These are phyloP conservation scores for Penicillium macrosclerotiorum DNA, from an alignment of 495 filamentous ascomycete genomes.

Conservation along the genomic window DNA sequence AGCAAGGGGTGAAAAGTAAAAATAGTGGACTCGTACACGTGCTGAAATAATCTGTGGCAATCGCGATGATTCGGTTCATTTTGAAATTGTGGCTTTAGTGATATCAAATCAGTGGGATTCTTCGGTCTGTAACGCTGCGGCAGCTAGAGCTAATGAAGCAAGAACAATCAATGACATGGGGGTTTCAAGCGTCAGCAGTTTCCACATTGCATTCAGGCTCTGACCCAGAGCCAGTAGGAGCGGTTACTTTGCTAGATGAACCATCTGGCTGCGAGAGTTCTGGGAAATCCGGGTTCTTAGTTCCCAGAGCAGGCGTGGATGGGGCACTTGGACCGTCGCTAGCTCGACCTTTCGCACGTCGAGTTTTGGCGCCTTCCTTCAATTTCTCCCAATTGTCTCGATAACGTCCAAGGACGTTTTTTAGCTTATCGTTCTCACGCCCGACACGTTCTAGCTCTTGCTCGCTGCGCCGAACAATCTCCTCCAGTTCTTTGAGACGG, in stretches of 20 bases:
- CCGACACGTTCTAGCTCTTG: constrained; percentile 57
- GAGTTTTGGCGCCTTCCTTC: constrained; percentile 75
- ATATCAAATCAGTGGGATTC: no score
- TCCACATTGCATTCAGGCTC: constrained; percentile 1
- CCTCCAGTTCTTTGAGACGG: constrained; percentile 49
- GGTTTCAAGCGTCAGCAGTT: not conserved
- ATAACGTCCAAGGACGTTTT: constrained; percentile 64
- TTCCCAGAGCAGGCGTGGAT: not conserved
- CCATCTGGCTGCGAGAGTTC: constrained; percentile 11
- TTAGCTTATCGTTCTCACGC: constrained; percentile 68
- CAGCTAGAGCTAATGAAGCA: no score
- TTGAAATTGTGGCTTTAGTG: no score
- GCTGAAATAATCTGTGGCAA: no score
- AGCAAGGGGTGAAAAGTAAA: no score
- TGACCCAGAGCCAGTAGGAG: not conserved
- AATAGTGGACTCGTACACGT: no score
- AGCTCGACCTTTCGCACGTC: constrained; percentile 29
- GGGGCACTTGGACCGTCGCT: constrained; percentile 13
- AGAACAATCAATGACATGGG: no score
- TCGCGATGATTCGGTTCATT: no score
- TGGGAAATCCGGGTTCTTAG: constrained; percentile 7
- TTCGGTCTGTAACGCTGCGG: no score
- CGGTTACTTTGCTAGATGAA: not conserved
- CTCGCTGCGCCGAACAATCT: constrained; percentile 41
- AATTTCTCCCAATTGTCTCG: constrained; percentile 79